Percentiles rank a stretch among this genome's conserved stretches.
Evolutionary conservation across 331 rosid genomes (phyloP).

Genomic region (Erythrophleum ivorense): DNA sequence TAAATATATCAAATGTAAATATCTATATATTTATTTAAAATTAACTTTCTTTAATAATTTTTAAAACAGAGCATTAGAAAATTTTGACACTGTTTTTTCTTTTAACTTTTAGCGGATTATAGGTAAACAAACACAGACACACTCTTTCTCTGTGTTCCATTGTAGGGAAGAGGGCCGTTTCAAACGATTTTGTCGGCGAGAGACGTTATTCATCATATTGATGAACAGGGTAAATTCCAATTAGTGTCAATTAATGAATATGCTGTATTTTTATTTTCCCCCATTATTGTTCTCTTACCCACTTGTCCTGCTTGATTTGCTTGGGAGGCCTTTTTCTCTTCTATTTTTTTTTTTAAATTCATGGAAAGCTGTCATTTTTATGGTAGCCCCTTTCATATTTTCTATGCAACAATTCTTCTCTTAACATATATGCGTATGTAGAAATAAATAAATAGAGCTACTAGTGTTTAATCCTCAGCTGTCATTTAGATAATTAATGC

Average conservation of each 20-base stretch:
- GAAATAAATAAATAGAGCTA: background rate
- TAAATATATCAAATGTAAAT: too few species aligned
- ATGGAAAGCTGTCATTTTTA: constrained; percentile 56
- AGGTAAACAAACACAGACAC: background rate
- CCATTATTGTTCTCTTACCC: constrained; percentile 1
- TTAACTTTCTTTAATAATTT: background rate
- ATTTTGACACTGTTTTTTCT: background rate
- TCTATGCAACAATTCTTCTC: background rate
- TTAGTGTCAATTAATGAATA: constrained; percentile 44
- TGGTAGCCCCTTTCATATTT: constrained; percentile 9
- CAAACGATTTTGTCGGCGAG: constrained; percentile 88
- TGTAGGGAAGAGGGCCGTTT: constrained; percentile 69
- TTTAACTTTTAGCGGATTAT: background rate
- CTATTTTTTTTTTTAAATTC: background rate
- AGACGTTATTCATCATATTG: constrained; percentile 81
- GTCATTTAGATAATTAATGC: constrained; percentile 79
- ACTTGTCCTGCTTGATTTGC: constrained; percentile 1
- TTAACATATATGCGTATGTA: background rate
- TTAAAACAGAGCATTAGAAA: background rate
- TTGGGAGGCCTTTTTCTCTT: background rate
- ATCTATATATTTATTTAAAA: background rate
- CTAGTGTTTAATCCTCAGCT: constrained; percentile 20
- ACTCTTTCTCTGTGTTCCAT: constrained; percentile 22
- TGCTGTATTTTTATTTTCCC: too few species aligned
- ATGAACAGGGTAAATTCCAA: constrained; percentile 47